Percentiles rank a stretch among this genome's conserved stretches.
Evolutionary conservation across 2,329 filamentous ascomycete species (phyloP).

Genomic region (Zarea fungicola): DNA sequence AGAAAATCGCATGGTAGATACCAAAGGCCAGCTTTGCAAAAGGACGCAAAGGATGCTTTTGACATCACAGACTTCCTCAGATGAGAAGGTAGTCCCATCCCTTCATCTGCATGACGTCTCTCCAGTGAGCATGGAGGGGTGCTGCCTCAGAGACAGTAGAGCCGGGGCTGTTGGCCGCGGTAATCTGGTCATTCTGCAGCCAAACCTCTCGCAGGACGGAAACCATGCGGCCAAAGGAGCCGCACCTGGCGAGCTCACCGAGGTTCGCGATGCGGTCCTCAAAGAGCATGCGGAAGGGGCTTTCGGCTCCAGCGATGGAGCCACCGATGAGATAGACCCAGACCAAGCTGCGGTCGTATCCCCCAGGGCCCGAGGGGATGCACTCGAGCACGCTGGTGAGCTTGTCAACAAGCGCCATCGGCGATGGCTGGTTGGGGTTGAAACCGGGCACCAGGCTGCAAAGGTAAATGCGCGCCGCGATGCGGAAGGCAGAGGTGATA

Average conservation of each 20-base stretch:
- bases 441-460: constrained; percentile 91
- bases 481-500: constrained; percentile 84
- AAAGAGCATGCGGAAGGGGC: constrained; percentile 73
- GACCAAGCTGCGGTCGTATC: constrained; percentile 84
- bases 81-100: constrained; percentile 91
- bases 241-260: constrained; percentile 71
- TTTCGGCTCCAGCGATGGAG: constrained; percentile 66
- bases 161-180: constrained; percentile 30
- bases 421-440: constrained; percentile 67
- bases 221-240: constrained; percentile 79
- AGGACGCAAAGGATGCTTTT: constrained; percentile 13
- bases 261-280: constrained; percentile 68
- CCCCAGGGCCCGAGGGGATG: constrained; percentile 74
- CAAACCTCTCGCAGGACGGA: constrained; percentile 79
- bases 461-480: constrained; percentile 93
- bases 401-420: constrained; percentile 70
- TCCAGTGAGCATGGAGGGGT: constrained; percentile 78
- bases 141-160: constrained; percentile 32
- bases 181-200: constrained; percentile 63
- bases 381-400: constrained; percentile 71
- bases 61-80: constrained; percentile 36
- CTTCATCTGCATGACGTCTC: constrained; percentile 87
- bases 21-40: constrained; percentile 18
- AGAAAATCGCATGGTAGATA: constrained; percentile 18
- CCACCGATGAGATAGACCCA: constrained; percentile 93